phyloP scores from a whole-genome alignment of 2,329 filamentous ascomycete species.

The Monilinia fructicola region DNA sequence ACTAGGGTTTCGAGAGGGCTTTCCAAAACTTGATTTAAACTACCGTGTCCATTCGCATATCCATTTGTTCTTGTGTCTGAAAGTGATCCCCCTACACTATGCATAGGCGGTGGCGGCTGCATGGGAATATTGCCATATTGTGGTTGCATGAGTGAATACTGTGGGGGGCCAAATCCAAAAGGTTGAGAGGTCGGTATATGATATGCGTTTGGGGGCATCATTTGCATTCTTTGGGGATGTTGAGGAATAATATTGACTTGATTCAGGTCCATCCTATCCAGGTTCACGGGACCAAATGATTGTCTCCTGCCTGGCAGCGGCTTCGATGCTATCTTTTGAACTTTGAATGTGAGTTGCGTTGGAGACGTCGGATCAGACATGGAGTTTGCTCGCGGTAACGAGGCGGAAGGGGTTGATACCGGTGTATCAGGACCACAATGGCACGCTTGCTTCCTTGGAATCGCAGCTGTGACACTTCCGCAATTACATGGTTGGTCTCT shows the following conservation, averaged over 20 bases:
- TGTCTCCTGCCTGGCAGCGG: conserved; percentile 43
- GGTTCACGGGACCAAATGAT: conserved; percentile 50
- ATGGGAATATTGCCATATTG: conserved; percentile 31
- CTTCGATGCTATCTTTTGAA: conserved; percentile 34
- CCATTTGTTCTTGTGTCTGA: conserved; percentile 27
- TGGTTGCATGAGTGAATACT: conserved; percentile 33
- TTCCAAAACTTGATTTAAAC: conserved; percentile 33
- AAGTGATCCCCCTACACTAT: conserved; percentile 20
- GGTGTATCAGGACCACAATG: conserved; percentile 47
- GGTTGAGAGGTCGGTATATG: conserved; percentile 27
- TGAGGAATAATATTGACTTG: conserved; percentile 51
- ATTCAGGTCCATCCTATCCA: conserved; percentile 55
- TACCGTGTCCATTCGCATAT: conserved; percentile 25
- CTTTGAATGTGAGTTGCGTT: conserved; percentile 36
- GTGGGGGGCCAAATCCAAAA: conserved; percentile 33
- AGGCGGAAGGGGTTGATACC: conserved; percentile 26
- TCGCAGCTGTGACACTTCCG: conserved; percentile 62
- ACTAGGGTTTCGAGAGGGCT: conserved; percentile 32
- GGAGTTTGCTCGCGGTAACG: conserved; percentile 27
- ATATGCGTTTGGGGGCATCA: conserved; percentile 33
- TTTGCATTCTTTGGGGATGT: conserved; percentile 34
- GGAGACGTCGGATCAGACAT: conserved; percentile 46
- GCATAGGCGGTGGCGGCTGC: conserved; percentile 29
- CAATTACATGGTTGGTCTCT: conserved; percentile 53
- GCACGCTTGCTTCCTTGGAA: conserved; percentile 59